Base-by-base conservation (phyloP, 1,284 basidiomycete species). In the Boletus coffeatus region DNA sequence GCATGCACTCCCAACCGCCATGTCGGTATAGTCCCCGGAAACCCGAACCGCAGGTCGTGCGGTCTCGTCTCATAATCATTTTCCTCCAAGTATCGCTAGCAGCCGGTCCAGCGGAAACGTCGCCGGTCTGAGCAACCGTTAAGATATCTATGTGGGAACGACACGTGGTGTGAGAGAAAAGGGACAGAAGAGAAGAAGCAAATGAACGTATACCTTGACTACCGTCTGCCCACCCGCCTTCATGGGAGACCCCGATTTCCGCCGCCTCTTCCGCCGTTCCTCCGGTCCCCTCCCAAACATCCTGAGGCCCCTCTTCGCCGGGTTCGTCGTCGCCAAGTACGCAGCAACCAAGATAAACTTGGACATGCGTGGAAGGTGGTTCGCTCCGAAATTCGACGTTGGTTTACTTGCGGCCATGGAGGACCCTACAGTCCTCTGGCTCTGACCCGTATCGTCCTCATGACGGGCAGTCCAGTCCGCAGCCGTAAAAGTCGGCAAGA, bases 301-400 rank as follows among this genome's bases (percentile, higher is more conserved):
- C 36, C 89, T 80, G 66, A 93, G 62, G 73, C 97, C 95, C 6
- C 86, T 87, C 69, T 88, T 90, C 0, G 87, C 75, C 0, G 94
- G 94, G 73, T 97, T 97, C 63, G 90, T 92, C 56, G 90, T 93
- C 2, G 93, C 93, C 39, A 96, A 77, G 73, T 90, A 97, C 0
- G 90, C 84, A 0, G 94, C 91, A 8, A 96, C 75, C 11, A 96
- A 77, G 18, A 96, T 80, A 69, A 89, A 95, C 66, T 89, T 89
- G 13, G 85, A 86, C 74, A 89, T 79, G 0, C 81, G 75, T 2
- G 87, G 82, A 25, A 90, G 75, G 56, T 72, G 64, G 10, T 69
- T 66, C 10, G 64, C 59, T 43, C 43, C 64, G 53, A 66, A 53
- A 14, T n/a, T 67, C 64, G 55, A 66, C 66, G 11, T 75, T 37